phyloP scores from a whole-genome alignment of 2,329 filamentous ascomycete genomes.

The Diaporthe sp. region DNA sequence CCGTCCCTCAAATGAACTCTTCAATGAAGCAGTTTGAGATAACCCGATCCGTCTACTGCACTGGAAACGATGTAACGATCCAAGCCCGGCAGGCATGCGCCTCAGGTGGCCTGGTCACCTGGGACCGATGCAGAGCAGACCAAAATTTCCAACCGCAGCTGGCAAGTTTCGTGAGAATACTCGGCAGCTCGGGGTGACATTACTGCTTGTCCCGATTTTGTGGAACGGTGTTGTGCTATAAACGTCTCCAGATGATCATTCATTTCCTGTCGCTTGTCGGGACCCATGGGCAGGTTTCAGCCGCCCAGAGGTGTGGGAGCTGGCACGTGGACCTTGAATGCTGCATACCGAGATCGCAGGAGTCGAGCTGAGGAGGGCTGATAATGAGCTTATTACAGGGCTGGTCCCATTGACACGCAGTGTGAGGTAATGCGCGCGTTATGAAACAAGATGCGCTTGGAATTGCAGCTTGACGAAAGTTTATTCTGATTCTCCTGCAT shows the following conservation, averaged over 20 bases:
- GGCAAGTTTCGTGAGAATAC: conserved; percentile 10
- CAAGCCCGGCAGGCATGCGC: conserved; percentile 31
- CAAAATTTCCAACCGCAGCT: conserved; percentile 4
- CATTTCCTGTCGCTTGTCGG: conserved; percentile 26
- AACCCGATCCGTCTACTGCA: conserved; percentile 3
- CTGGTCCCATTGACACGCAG: conserved; percentile 30
- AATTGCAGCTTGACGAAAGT: conserved; percentile 27
- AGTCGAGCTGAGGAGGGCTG: conserved; percentile 26
- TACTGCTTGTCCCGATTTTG: conserved; percentile 29
- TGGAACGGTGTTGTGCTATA: conserved; percentile 26
- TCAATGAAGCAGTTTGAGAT: background rate
- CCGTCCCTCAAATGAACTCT: conserved; percentile 6
- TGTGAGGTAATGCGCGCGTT: conserved; percentile 35
- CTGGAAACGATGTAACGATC: conserved; percentile 22
- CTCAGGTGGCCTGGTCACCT: conserved; percentile 26
- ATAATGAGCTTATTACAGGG: conserved; percentile 26
- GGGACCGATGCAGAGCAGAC: background rate
- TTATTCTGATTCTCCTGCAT: conserved; percentile 32
- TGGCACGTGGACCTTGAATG: conserved; percentile 22
- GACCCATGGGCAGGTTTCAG: conserved; percentile 19
- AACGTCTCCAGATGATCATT: conserved; percentile 10
- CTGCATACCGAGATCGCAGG: conserved; percentile 32
- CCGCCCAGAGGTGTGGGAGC: conserved; percentile 22
- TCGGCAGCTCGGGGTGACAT: conserved; percentile 26
- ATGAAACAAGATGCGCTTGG: conserved; percentile 37